Evolutionary conservation across 495 filamentous ascomycete genomes (phyloP), one percentile per base, ranked within the genome.

Genomic region (Tuber umbilicatum): DNA sequence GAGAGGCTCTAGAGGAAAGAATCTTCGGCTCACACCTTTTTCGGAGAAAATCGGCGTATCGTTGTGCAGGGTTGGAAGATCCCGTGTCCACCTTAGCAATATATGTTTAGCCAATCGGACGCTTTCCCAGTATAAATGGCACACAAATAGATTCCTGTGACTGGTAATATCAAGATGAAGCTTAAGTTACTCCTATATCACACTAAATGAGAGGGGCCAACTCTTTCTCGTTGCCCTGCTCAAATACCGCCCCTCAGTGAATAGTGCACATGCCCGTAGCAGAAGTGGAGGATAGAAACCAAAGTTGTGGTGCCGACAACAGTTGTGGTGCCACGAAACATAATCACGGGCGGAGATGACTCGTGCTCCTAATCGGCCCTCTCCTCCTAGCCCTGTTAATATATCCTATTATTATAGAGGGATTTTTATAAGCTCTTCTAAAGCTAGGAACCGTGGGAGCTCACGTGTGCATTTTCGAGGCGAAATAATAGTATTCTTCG

Each of bases 111-210:
- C 50, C 50, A 60, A 60, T 60, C 50, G 50, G 50, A 60, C 50
- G 50, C 50, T 60, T 31, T 60, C 50, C 50, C 50, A n/a, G 2
- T 2, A 27, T 27, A 27, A 60, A 31, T 60, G 7, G 50, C 7
- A 31, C 10, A 60, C 50, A 16, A 60, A 60, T 27, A 10, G 12
- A 19, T 60, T n/a, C n/a, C 50, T 60, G 50, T 60, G 50, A 60
- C 50, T 60, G 50, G 50, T 60, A 31, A 60, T 55, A 31, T 31
- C 50, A 60, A 27, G 50, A 60, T 60, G 50, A 60, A 60, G 50
- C 50, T 31, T n/a, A n/a, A n/a, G n/a, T n/a, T 60, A 60, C 50
- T 60, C 45, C 21, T 23, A n/a, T 50, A 60, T 5, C 50, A 5
- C n/a, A 14, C n/a, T 31, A 10, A 31, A 27, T 60, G 50, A 60